Evolutionary conservation across 306 rosid species (phyloP), one percentile per base, ranked within the genome.

Genomic region (Macrotyloma uniflorum): DNA sequence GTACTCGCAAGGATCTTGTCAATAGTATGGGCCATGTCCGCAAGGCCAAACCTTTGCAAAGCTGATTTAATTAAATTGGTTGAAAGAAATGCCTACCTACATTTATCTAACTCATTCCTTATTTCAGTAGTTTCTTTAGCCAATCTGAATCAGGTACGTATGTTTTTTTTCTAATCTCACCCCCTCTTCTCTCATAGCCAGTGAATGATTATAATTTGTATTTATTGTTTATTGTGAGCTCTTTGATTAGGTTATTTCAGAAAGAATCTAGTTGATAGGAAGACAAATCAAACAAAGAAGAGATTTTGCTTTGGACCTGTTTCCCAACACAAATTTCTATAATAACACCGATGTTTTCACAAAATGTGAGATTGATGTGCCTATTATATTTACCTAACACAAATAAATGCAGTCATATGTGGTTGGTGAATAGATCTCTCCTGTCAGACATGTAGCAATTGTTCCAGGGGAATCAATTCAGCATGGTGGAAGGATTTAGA

Each of bases 11-110:
- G 82, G 99, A 96, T 89, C 97, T 93, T 68, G 98, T 96, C 53
- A 96, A 93, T 80, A 96, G 93, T 82, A 93, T 96, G 99, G 98
- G 98, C 72, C 98, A 96, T 83, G 67, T 91, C 5, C 91, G 98
- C 72, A 93, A 96, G 88, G 94, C 97, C 24, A 96, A 87, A 86
- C 98, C 98, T 51, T 79, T 96, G 83, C 82, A 77, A 82, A 74
- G 51, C 72, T 89, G 89, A 88, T 83, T 72, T 57, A 70, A 62
- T 36, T 54, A 33, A 59, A 16, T 74, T 65, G 71, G 57, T 58
- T 36, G 68, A 74, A 38, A 61, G 46, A 23, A 6, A 59, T 77
- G 53, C 47, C 61, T 72, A 77, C 53, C 51, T 61, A 43, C 78
- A 77, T 14, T 76, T 67, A 30, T 77, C 69, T 36, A 38, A 58